Conservation (phyloP, 2,329 filamentous ascomycete species). For the Aspergillus sp. region DNA sequence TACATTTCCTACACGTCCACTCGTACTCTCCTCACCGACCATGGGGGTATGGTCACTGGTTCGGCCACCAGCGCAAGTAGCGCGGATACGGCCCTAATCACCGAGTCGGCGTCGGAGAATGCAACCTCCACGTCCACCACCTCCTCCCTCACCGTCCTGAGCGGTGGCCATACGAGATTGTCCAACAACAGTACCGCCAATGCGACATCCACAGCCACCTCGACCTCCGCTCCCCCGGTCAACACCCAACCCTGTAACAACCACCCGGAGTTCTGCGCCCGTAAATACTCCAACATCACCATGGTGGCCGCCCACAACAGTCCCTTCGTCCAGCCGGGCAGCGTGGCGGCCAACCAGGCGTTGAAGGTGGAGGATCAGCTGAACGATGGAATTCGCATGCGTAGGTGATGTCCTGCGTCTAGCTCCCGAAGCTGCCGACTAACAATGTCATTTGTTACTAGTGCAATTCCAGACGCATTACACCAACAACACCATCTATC, state of each 20-base stretch:
- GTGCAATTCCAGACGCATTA: conserved; percentile 61
- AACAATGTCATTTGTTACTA: conserved; percentile 19
- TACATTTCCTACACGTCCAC: conserved; percentile 41
- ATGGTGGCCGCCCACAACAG: conserved; percentile 78
- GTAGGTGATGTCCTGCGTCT: conserved; percentile 32
- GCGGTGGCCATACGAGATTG: conserved; percentile 41
- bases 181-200: conserved; percentile 49
- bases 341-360: conserved; percentile 72
- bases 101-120: conserved; percentile 20
- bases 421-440: not conserved
- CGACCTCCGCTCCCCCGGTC: conserved; percentile 41
- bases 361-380: conserved; percentile 67
- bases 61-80: conserved; percentile 25
- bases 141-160: conserved; percentile 38
- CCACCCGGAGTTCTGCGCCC: conserved; percentile 70
- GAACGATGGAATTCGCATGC: conserved; percentile 66
- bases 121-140: conserved; percentile 35
- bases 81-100: conserved; percentile 17
- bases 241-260: conserved; percentile 81
- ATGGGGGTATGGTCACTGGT: conserved; percentile 16
- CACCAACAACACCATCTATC: conserved; percentile 61
- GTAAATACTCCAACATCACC: conserved; percentile 79
- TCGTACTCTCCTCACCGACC: conserved; percentile 19
- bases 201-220: conserved; percentile 47
- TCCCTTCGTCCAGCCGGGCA: conserved; percentile 68